Evolutionary conservation across 179 eudicot genomes (phyloP), one percentile per base, ranked within the genome.

Genomic region (Beta macrorhiza): DNA sequence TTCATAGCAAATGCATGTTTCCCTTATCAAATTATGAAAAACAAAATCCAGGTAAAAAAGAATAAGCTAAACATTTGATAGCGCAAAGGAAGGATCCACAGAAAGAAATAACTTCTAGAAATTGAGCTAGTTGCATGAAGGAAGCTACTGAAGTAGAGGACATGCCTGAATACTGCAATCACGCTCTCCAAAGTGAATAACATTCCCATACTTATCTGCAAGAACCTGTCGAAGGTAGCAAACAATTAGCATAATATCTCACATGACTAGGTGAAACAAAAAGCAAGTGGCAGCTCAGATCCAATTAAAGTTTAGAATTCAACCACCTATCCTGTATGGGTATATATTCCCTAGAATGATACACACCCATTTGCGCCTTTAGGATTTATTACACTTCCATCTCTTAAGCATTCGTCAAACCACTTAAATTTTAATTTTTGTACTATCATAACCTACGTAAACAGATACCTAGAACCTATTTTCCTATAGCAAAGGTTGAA

Each of bases 161-260:
- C 49, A 45, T 85, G 90, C 99, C 98, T 96, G 99, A 86, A 96
- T 96, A 86, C 98, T 96, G 92, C 99, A 96, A 85, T 96, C 99
- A 87, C 99, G 99, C 86, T 96, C 99, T 76, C 99, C 99, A 85
- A 94, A 94, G 91, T 96, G 99, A 80, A 96, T 92, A 78, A 94
- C 98, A 82, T 96, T 96, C 64, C 99, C 96, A 83, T 77, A 92
- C 86, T 96, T 92, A 87, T 96, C 99, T 14, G 99, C 99, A 89
- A 96, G 97, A 86, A 96, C 97, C 99, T 96, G 89, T 20, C 79
- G 78, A 61, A 45, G 75, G 52, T 68, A 25, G 20, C 72, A n/a
- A 65, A 52, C n/a, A 67, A 51, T 19, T 67, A 84, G 16, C 59
- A 32, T 15, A 32, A 42, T 44, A 56, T 65, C 44, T 20, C 29